Base-by-base conservation (phyloP, 2,329 filamentous ascomycete species). In the Verticillium longisporum region DNA sequence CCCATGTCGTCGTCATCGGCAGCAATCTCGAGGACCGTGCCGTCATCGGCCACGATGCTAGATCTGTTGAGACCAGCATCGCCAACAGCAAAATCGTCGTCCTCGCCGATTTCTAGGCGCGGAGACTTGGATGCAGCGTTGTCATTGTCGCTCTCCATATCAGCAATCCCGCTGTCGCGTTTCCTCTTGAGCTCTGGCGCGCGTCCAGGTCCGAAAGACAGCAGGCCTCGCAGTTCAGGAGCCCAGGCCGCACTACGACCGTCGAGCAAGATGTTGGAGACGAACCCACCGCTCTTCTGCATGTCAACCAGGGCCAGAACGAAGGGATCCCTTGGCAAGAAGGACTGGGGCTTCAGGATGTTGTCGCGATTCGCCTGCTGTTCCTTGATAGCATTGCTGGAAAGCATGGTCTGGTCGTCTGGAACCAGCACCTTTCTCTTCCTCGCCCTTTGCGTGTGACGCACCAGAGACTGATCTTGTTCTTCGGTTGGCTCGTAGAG, bases 231-330 rank as follows among this genome's bases (percentile, higher is more conserved):
- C 21, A 99, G 83, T 75, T 99, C 95, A 1, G 94, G 94, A 3
- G 94, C 94, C 93, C 92, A 97, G 53, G 85, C 86, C 66, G 85
- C 83, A 67, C 88, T 88, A 65, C 90, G 87, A 41, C 88, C 90
- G 64, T 93, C 91, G 59, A 90, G 88, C 77, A 97, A 88, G 65
- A 97, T 88, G 68, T 86, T 93, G 4, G 89, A 90, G 18, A 97
- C 91, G 69, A 99, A 98, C 45, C 88, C 91, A 60, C 95, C 94
- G 60, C 85, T 92, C 77, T 90, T 92, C 74, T 97, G 95, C 83
- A 97, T 89, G 68, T 93, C 91, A 80, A 97, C 89, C 26, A 99
- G 79, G 37, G 92, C 91, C 34, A 98, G 82, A 14, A 98, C 81
- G 60, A 94, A 87, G 1, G 93, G 91, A 67, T 99, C 92, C 45